These are phyloP conservation scores for Penicillium sp. DNA, from an alignment of 2,329 filamentous ascomycete genomes.

Conservation along the genomic window DNA sequence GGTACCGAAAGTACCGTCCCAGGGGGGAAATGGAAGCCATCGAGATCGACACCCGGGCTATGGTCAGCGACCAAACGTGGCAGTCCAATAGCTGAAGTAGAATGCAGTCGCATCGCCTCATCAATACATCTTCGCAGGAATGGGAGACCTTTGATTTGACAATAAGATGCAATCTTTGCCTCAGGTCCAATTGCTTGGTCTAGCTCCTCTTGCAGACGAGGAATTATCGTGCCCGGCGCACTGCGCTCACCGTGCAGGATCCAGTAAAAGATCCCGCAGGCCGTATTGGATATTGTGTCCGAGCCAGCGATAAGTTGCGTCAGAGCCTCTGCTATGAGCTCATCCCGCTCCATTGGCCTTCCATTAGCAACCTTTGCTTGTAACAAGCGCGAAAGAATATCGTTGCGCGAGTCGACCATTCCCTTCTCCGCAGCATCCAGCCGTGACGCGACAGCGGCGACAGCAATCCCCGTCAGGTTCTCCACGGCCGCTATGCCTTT, in stretches of 20 bases:
- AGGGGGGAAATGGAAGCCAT: constrained; percentile 17
- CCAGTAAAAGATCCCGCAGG: constrained; percentile 23
- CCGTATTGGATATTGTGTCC: constrained; percentile 34
- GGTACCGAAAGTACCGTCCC: constrained; percentile 40
- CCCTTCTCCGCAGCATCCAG: constrained; percentile 15
- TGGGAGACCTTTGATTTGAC: constrained; percentile 24
- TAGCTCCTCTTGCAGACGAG: constrained; percentile 17
- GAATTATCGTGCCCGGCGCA: constrained; percentile 13
- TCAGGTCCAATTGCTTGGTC: constrained; percentile 19
- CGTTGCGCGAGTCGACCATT: constrained; percentile 18
- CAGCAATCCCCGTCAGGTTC: constrained; percentile 23
- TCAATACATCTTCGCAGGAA: constrained; percentile 30
- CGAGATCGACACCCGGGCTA: constrained; percentile 12
- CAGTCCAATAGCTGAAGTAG: constrained; percentile 25
- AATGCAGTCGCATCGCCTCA: constrained; percentile 31
- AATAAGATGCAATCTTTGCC: constrained; percentile 9
- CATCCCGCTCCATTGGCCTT: constrained; percentile 25
- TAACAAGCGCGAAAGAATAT: constrained; percentile 31
- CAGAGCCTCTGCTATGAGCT: constrained; percentile 31
- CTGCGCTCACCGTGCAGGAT: constrained; percentile 25
- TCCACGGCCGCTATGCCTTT: constrained; percentile 27
- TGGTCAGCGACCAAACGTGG: constrained; percentile 23
- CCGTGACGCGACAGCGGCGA: constrained; percentile 15
- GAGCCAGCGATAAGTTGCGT: constrained; percentile 35
- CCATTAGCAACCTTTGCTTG: constrained; percentile 28